These are phyloP conservation scores for Lactarius hatsudake DNA, from an alignment of 768 basidiomycete species.

Conservation along the genomic window DNA sequence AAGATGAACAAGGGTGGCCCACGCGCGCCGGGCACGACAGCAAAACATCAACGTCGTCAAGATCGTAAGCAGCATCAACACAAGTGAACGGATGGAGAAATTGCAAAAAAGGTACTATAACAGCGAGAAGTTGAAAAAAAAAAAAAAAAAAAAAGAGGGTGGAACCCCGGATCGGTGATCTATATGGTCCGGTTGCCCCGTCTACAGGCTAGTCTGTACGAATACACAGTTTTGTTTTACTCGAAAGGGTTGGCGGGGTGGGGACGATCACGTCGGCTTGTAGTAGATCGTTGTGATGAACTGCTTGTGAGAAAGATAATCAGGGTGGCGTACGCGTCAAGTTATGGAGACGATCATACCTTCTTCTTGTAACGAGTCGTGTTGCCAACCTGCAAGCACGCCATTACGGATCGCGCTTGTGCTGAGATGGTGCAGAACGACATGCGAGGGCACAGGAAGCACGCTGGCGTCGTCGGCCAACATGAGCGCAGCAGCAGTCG, in stretches of 20 bases:
- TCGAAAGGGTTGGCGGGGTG: neutral
- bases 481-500: constrained; percentile 33
- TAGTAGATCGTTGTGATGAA: constrained; percentile 86
- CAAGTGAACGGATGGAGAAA: constrained; percentile 1
- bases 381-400: constrained; percentile 87
- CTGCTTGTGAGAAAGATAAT: constrained; percentile 36
- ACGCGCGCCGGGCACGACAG: constrained; percentile 22
- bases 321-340: neutral
- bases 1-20: neutral
- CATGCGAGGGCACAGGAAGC: constrained; percentile 89
- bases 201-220: constrained; percentile 20
- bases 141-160: constrained; percentile 1
- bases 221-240: constrained; percentile 14
- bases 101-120: neutral
- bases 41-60: constrained; percentile 24
- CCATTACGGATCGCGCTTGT: constrained; percentile 95
- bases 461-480: constrained; percentile 86
- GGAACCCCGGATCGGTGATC: constrained; percentile 16
- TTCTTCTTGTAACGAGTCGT: constrained; percentile 92
- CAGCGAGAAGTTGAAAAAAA: neutral
- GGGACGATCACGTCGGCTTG: constrained; percentile 52
- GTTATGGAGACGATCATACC: constrained; percentile 43
- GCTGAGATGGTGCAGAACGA: constrained; percentile 90
- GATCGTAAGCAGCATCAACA: constrained; percentile 23
- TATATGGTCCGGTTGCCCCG: constrained; percentile 18